Conservation (phyloP, 2,329 filamentous ascomycete species). For the Diaporthe longicolla region DNA sequence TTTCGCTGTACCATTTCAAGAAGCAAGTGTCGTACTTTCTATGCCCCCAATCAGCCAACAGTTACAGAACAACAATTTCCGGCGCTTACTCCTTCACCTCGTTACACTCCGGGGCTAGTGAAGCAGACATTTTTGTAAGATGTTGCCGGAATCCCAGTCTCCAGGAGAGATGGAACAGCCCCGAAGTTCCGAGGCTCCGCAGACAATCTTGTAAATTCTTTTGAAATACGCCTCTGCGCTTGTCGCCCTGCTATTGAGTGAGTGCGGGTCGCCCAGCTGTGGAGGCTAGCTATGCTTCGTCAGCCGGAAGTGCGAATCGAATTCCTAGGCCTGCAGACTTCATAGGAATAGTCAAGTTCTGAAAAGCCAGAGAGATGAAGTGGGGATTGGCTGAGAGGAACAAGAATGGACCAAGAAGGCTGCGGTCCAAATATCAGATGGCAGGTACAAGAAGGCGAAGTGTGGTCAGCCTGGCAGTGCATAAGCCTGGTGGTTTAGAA, state of each 20-base stretch:
- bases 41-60: slow-evolving; percentile 67
- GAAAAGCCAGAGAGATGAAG: background rate
- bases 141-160: background rate
- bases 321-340: background rate
- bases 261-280: no score
- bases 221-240: background rate
- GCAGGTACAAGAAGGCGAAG: background rate
- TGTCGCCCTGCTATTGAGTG: background rate
- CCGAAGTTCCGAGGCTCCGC: background rate
- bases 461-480: background rate
- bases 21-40: slow-evolving; percentile 90
- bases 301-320: background rate
- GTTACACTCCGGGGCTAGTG: slow-evolving; percentile 94
- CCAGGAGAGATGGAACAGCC: background rate
- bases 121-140: slow-evolving; percentile 82
- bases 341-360: background rate
- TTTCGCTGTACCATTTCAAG: slow-evolving; percentile 99
- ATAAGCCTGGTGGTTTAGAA: background rate
- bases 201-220: background rate
- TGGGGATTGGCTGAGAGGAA: background rate
- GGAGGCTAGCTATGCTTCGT: background rate
- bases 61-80: background rate
- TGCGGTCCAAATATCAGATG: background rate
- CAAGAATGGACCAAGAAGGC: background rate
- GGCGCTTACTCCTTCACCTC: slow-evolving; percentile 88